Evolutionary conservation across 2,329 filamentous ascomycete species (phyloP).

Genomic region (Grosmannia huntii): DNA sequence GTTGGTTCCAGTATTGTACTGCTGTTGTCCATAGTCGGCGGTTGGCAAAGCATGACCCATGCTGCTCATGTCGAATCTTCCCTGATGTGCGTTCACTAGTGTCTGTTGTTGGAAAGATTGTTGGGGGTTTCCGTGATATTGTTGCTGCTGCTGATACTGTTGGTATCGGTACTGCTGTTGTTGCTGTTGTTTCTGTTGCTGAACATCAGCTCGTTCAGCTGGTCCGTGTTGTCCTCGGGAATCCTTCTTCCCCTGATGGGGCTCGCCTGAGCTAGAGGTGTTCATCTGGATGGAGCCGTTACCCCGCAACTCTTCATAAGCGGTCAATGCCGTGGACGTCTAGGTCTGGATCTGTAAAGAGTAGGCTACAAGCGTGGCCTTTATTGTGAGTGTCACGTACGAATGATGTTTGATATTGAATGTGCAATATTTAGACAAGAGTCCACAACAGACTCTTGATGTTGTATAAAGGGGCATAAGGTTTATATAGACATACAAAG

Average conservation of each 20-base stretch:
- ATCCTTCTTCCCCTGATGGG: neutral
- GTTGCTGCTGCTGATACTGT: neutral
- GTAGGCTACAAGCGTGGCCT: neutral
- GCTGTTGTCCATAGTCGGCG: slow-evolving; percentile 1
- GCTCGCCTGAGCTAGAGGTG: neutral
- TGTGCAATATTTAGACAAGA: neutral
- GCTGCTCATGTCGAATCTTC: slow-evolving; percentile 3
- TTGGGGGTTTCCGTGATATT: neutral
- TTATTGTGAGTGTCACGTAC: neutral
- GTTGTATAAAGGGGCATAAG: neutral
- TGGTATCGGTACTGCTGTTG: neutral
- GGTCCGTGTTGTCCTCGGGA: neutral
- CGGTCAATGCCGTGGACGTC: neutral
- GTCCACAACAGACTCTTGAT: neutral
- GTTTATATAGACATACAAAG: neutral
- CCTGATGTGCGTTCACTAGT: neutral
- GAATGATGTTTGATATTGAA: neutral
- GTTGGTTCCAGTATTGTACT: neutral
- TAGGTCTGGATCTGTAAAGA: neutral
- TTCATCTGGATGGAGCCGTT: neutral
- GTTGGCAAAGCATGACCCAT: slow-evolving; percentile 3
- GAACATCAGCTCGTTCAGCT: neutral
- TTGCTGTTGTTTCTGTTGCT: neutral
- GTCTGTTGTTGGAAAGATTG: neutral
- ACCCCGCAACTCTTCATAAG: neutral